Percentiles rank a stretch among this genome's conserved stretches.
phyloP scores from a whole-genome alignment of 148 eudicot genomes.

The Pharnaceum exiguum region DNA sequence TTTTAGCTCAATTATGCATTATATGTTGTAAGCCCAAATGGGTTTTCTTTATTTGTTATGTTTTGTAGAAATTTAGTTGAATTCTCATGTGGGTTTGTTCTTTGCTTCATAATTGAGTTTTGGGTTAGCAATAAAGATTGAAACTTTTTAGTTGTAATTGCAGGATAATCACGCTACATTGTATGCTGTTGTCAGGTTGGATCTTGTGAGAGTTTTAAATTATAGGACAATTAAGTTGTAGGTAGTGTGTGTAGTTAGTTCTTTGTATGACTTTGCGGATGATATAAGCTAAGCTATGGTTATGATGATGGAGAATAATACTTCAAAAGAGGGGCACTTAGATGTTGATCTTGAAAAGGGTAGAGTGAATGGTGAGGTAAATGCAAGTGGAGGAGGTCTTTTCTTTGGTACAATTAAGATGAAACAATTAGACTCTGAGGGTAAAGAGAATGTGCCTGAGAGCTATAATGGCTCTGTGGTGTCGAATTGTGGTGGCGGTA shows the following conservation, averaged over 20 bases:
- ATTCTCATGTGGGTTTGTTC: not conserved
- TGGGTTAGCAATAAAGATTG: not conserved
- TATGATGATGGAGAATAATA: conserved; percentile 32
- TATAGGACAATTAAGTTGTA: conserved; percentile 5
- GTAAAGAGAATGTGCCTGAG: conserved; percentile 9
- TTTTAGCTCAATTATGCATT: not conserved
- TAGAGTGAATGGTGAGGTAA: conserved; percentile 13
- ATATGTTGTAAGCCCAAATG: not conserved
- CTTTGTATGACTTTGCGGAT: not conserved
- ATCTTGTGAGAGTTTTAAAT: conserved; percentile 5
- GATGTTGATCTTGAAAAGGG: conserved; percentile 60
- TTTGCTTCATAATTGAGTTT: not conserved
- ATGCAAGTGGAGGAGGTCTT: conserved; percentile 7
- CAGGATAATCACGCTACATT: conserved; percentile 18
- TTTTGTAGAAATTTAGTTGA: conserved; percentile 2
- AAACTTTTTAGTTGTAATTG: not conserved
- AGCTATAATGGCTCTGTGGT: conserved; percentile 13
- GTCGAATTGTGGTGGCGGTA: conserved; percentile 16
- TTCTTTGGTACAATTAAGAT: conserved; percentile 5
- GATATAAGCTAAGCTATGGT: conserved; percentile 16
- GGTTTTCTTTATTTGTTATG: not conserved
- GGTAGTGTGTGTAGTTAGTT: conserved; percentile 8
- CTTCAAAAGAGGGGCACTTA: conserved; percentile 26
- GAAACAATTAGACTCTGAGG: conserved; percentile 6
- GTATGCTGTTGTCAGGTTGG: conserved; percentile 16